Evolutionary conservation across 495 filamentous ascomycete species (phyloP).

Genomic region (Aspergillus olivimuriae): DNA sequence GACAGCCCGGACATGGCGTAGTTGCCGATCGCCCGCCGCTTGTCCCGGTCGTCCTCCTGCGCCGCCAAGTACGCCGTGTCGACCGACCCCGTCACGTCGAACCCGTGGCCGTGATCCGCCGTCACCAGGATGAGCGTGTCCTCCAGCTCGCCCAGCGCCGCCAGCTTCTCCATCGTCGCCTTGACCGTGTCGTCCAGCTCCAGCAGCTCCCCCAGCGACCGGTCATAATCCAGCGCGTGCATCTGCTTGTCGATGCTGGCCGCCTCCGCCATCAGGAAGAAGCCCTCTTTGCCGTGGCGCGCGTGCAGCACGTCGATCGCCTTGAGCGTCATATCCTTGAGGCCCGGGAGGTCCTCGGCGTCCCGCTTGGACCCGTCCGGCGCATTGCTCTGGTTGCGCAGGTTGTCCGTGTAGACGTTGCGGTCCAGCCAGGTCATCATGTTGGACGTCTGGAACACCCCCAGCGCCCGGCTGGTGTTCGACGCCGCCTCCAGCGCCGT

Average conservation of each 20-base stretch:
- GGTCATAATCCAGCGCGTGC: constrained; percentile 70
- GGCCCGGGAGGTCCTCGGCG: constrained; percentile 61
- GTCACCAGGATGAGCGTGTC: constrained; percentile 66
- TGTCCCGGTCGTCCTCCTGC: constrained; percentile 52
- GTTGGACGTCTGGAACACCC: constrained; percentile 61
- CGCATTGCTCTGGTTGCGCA: constrained; percentile 51
- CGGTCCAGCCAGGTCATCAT: constrained; percentile 68
- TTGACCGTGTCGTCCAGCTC: constrained; percentile 71
- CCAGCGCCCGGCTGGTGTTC: constrained; percentile 52
- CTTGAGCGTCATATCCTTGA: constrained; percentile 78
- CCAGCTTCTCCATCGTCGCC: constrained; percentile 57
- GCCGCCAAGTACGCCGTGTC: constrained; percentile 54
- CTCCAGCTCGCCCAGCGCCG: constrained; percentile 47
- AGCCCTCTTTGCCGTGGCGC: constrained; percentile 58
- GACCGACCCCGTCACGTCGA: constrained; percentile 54
- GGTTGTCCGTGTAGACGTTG: constrained; percentile 61
- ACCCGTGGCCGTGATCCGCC: constrained; percentile 73
- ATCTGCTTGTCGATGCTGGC: constrained; percentile 77
- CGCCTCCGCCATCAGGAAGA: constrained; percentile 72
- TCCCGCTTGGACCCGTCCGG: constrained; percentile 51
- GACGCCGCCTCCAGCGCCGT: constrained; percentile 48
- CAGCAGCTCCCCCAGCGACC: constrained; percentile 65
- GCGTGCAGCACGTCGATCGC: constrained; percentile 62
- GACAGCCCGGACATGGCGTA: constrained; percentile 60
- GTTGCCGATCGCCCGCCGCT: constrained; percentile 60